These are phyloP conservation scores for Tetrastigma voinierianum DNA, from an alignment of 164 flowering plant genomes.

Conservation along the genomic window DNA sequence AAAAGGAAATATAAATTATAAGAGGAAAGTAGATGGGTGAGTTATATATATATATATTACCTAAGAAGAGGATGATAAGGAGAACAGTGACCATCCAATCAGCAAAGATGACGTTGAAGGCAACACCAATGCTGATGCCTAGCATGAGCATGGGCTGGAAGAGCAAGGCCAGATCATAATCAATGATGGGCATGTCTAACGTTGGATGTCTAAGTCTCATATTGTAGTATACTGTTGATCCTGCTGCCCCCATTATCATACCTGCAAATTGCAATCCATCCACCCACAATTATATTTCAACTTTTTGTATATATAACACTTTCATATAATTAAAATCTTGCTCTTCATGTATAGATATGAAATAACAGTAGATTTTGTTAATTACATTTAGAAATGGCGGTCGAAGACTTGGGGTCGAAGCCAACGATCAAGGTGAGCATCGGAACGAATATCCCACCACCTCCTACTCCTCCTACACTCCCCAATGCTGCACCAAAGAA, in stretches of 20 bases:
- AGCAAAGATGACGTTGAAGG: conserved; percentile 38
- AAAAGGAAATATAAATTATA: too few relatives aligned
- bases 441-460: conserved; percentile 51
- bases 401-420: conserved; percentile 46
- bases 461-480: conserved; percentile 49
- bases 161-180: conserved; percentile 38
- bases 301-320: too few relatives aligned
- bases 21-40: too few relatives aligned
- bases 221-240: conserved; percentile 42
- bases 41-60: conserved; percentile 22
- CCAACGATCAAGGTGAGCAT: conserved; percentile 49
- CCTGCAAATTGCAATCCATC: too few relatives aligned
- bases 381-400: conserved; percentile 45
- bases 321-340: too few relatives aligned
- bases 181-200: conserved; percentile 38
- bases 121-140: conserved; percentile 43
- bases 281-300: too few relatives aligned
- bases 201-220: conserved; percentile 39
- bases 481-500: conserved; percentile 50
- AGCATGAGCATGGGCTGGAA: conserved; percentile 47
- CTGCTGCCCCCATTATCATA: conserved; percentile 50
- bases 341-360: too few relatives aligned
- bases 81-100: conserved; percentile 47
- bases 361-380: too few relatives aligned
- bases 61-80: conserved; percentile 35